phyloP scores from a whole-genome alignment of 805 yeast species.

The Lachancea sp. region DNA sequence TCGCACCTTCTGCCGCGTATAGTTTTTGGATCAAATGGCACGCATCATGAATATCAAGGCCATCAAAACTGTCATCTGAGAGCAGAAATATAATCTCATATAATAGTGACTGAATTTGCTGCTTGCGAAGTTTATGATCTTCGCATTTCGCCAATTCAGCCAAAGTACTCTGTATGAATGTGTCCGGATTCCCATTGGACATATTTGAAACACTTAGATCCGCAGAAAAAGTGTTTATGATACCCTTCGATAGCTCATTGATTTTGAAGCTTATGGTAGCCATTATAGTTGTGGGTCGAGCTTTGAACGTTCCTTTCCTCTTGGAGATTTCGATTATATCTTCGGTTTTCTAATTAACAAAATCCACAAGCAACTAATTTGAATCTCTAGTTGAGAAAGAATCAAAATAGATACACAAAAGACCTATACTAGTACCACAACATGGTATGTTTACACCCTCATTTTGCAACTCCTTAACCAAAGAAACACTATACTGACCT shows the following conservation, averaged over 20 bases:
- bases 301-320: too few relatives aligned
- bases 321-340: neutral
- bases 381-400: too few relatives aligned
- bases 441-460: neutral
- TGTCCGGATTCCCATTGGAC: conserved; percentile 12
- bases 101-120: conserved; percentile 4
- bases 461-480: neutral
- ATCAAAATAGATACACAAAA: too few relatives aligned
- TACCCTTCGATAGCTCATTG: conserved; percentile 1
- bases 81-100: conserved; percentile 7
- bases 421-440: neutral
- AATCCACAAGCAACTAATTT: too few relatives aligned
- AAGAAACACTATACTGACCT: neutral
- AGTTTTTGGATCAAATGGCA: conserved; percentile 1
- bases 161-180: conserved; percentile 5
- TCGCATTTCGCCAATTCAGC: conserved; percentile 38
- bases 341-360: neutral
- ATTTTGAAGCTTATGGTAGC: conserved; percentile 1
- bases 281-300: neutral
- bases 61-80: neutral
- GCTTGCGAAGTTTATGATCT: conserved; percentile 14
- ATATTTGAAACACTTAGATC: conserved; percentile 36
- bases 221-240: conserved; percentile 22
- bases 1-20: conserved; percentile 5
- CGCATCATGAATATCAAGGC: conserved; percentile 1